Evolutionary conservation across 78 protist species (phyloP).

Genomic region (Monocercomonoides exilis): DNA sequence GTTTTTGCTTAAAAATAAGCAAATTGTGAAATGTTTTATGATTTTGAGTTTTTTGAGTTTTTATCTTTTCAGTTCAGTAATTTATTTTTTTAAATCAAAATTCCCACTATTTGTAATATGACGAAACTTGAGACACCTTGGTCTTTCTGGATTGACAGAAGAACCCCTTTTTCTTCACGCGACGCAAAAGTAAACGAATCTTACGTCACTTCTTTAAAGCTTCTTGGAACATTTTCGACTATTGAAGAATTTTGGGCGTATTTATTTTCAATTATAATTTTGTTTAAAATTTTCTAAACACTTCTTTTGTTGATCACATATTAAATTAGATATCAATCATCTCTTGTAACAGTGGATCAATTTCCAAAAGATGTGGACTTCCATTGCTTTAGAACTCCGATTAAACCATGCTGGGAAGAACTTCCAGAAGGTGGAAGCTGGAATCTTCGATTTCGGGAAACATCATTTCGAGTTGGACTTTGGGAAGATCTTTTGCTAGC

Average conservation of each 20-base stretch:
- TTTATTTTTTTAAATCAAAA: too few relatives aligned
- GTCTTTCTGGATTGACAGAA: not conserved
- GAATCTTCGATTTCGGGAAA: not conserved
- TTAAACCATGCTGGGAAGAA: not conserved
- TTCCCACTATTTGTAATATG: not conserved
- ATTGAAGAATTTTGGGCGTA: not conserved
- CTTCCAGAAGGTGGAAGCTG: not conserved
- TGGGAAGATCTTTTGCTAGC: not conserved
- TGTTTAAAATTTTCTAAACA: not conserved
- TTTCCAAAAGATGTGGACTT: not conserved
- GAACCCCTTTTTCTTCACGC: not conserved
- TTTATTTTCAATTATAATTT: not conserved
- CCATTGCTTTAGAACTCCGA: not conserved
- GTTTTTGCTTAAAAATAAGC: too few relatives aligned
- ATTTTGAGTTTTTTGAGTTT: too few relatives aligned
- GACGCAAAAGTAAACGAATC: not conserved
- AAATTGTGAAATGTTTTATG: too few relatives aligned
- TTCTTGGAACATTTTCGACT: not conserved
- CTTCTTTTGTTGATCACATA: not conserved
- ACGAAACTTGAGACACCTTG: not conserved
- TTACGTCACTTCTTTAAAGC: not conserved
- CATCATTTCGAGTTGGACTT: not conserved
- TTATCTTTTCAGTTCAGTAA: too few relatives aligned
- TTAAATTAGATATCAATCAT: not conserved
- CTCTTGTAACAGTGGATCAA: not conserved